Evolutionary conservation across 2,329 filamentous ascomycete genomes (phyloP).

Genomic region (Lizonia empirigonia): DNA sequence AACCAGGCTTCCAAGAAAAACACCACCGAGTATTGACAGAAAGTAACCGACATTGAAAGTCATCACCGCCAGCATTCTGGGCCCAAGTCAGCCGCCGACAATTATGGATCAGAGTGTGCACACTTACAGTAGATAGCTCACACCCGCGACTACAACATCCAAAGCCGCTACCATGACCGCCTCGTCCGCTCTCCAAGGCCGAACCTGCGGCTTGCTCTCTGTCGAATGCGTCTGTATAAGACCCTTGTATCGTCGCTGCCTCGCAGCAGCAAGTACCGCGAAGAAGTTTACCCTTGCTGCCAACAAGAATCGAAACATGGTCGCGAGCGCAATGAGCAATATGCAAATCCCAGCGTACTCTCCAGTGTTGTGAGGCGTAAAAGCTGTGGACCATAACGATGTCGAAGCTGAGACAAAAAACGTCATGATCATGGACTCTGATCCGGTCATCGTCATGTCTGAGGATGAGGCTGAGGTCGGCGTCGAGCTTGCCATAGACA

Average conservation of each 20-base stretch:
- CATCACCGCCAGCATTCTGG: conserved; percentile 88
- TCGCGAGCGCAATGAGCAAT: conserved; percentile 78
- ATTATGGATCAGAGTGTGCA: background rate
- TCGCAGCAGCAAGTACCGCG: conserved; percentile 53
- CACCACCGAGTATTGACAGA: conserved; percentile 71
- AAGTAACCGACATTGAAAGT: conserved; percentile 86
- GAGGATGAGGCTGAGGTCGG: conserved; percentile 7
- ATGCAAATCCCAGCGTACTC: conserved; percentile 86
- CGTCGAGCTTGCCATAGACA: conserved; percentile 21
- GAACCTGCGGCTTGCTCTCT: conserved; percentile 51
- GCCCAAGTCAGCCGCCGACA: background rate
- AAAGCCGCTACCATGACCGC: conserved; percentile 73
- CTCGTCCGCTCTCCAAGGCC: conserved; percentile 78
- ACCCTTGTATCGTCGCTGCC: conserved; percentile 73
- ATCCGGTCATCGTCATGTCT: conserved; percentile 13
- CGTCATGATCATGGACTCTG: conserved; percentile 57
- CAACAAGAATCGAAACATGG: conserved; percentile 70
- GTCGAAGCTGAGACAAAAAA: conserved; percentile 69
- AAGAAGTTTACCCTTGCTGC: conserved; percentile 64
- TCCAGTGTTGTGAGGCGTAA: conserved; percentile 71
- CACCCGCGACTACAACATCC: conserved; percentile 72
- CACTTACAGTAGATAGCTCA: conserved; percentile 84
- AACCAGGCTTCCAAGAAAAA: conserved; percentile 80
- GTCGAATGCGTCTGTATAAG: conserved; percentile 63
- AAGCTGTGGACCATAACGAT: conserved; percentile 68